Evolutionary conservation across 805 yeast genomes (phyloP).

Genomic region (Kluyveromyces starmeri): DNA sequence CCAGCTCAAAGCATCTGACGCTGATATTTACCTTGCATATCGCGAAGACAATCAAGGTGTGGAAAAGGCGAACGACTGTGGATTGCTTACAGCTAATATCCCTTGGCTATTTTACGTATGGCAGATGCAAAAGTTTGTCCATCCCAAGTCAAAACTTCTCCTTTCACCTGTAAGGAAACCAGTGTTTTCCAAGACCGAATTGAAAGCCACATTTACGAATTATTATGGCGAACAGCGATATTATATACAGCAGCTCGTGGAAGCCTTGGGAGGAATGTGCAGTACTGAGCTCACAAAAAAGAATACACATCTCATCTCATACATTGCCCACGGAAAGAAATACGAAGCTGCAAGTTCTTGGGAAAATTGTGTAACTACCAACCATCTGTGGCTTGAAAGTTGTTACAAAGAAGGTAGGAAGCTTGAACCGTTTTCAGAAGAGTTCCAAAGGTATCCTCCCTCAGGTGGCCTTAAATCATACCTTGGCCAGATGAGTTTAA

Average conservation of each 20-base stretch:
- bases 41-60: conserved; percentile 41
- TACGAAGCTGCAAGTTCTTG: conserved; percentile 66
- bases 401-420: conserved; percentile 34
- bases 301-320: conserved; percentile 67
- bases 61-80: conserved; percentile 33
- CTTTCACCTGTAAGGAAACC: conserved; percentile 55
- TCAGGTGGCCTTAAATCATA: conserved; percentile 9
- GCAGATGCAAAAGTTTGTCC: conserved; percentile 42
- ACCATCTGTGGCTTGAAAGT: conserved; percentile 86
- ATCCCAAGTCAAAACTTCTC: conserved; percentile 48
- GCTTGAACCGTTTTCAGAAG: conserved; percentile 7
- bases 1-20: conserved; percentile 15
- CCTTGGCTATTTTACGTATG: conserved; percentile 71
- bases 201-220: conserved; percentile 61
- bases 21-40: conserved; percentile 52
- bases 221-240: conserved; percentile 78
- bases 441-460: conserved; percentile 7
- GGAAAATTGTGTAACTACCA: conserved; percentile 43
- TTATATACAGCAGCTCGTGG: conserved; percentile 56
- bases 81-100: conserved; percentile 50
- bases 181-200: conserved; percentile 44
- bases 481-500: conserved; percentile 11
- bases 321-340: conserved; percentile 62
- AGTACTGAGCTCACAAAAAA: conserved; percentile 53
- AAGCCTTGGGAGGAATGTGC: conserved; percentile 66